A percentile compares a stretch with the other conserved stretches of the same genome.
Conservation (phyloP, 2,329 filamentous ascomycete species). For the Nigrograna mackinnonii region DNA sequence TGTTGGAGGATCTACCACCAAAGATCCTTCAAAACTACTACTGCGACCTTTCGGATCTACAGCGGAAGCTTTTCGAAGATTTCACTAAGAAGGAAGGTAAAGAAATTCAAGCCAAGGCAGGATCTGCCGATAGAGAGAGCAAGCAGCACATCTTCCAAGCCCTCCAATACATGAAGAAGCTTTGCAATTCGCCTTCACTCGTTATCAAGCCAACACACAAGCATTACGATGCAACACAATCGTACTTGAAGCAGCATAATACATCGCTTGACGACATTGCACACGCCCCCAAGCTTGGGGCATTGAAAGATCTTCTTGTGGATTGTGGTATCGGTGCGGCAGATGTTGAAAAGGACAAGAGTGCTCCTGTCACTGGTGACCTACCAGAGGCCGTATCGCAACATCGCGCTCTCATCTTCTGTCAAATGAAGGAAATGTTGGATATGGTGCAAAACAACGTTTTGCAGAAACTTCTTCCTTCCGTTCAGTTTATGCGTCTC, state of each 20-base stretch:
- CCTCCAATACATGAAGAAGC: conserved; percentile 97
- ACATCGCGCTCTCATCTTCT: conserved; percentile 95
- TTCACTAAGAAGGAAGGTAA: conserved; percentile 94
- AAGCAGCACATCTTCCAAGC: conserved; percentile 99
- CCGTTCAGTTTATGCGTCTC: conserved; percentile 89
- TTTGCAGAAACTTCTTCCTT: conserved; percentile 85
- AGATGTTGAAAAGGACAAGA: conserved; percentile 46
- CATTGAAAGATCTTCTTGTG: conserved; percentile 89
- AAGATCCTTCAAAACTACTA: conserved; percentile 99
- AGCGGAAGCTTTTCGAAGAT: conserved; percentile 94
- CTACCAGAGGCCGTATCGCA: conserved; percentile 84
- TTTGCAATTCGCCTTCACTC: conserved; percentile 95
- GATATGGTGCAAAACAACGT: conserved; percentile 98
- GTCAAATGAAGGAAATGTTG: conserved; percentile 99
- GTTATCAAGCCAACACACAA: conserved; percentile 95
- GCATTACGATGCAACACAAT: conserved; percentile 86
- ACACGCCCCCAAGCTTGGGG: conserved; percentile 91
- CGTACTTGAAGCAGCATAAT: conserved; percentile 75
- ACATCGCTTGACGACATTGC: conserved; percentile 81
- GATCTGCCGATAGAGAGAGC: conserved; percentile 79
- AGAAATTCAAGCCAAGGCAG: conserved; percentile 81
- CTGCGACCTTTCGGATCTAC: conserved; percentile 93
- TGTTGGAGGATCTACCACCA: conserved; percentile 91
- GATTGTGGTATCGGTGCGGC: conserved; percentile 90
- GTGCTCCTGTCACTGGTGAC: conserved; percentile 55